These are phyloP conservation scores for Botryotinia narcissicola DNA, from an alignment of 2,329 filamentous ascomycete species.

Conservation along the genomic window DNA sequence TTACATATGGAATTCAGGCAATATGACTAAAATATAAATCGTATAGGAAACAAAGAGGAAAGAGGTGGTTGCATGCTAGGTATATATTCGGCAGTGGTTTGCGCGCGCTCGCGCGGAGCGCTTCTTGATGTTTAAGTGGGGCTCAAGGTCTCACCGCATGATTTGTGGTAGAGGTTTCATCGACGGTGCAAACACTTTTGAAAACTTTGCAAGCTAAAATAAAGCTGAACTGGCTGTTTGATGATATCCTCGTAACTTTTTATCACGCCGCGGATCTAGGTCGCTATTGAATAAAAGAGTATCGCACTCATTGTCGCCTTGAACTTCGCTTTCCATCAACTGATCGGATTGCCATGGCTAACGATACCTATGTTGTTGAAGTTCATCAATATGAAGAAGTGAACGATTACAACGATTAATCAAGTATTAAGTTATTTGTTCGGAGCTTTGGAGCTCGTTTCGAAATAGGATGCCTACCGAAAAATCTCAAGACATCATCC, in stretches of 20 bases:
- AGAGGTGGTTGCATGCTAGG: not conserved
- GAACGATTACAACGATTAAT: no score
- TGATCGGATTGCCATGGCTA: no score
- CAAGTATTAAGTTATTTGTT: no score
- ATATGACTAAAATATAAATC: not conserved
- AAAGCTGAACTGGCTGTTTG: not conserved
- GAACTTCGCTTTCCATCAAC: no score
- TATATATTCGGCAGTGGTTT: not conserved
- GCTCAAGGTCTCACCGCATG: not conserved
- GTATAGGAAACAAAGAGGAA: not conserved
- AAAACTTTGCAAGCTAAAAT: not conserved
- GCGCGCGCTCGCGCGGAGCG: not conserved
- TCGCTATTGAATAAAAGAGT: not conserved
- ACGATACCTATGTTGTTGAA: no score
- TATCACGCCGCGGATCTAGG: not conserved
- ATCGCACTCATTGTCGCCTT: no score
- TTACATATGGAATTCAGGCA: not conserved
- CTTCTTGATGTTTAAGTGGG: not conserved
- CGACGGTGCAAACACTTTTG: not conserved
- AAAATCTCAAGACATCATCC: no score
- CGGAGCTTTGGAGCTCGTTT: no score
- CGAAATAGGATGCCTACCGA: no score
- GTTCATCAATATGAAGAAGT: no score
- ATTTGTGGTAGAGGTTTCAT: not conserved
- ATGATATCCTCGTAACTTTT: fast-evolving